phyloP scores from a whole-genome alignment of 345 rosid genomes.

The Arabidopsis suecica region DNA sequence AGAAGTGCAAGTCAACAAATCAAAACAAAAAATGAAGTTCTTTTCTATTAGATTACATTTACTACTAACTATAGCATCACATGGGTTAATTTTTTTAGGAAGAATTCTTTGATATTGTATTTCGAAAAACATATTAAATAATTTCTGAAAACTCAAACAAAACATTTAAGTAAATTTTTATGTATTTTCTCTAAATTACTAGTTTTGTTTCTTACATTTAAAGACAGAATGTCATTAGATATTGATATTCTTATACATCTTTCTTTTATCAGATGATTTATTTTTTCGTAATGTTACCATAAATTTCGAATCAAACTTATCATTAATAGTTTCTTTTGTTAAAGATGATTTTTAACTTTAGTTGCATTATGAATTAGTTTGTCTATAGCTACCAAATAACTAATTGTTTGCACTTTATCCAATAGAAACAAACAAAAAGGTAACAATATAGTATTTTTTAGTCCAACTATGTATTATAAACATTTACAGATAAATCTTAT shows the following conservation, averaged over 20 bases:
- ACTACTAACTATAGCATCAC: background rate
- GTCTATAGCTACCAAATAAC: background rate
- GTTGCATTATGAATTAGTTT: background rate
- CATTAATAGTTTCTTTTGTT: background rate
- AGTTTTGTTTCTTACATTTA: background rate
- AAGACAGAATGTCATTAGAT: background rate
- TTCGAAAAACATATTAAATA: background rate
- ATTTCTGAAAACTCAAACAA: background rate
- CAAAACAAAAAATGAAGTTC: background rate
- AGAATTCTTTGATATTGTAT: background rate
- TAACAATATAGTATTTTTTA: background rate
- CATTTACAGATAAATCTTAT: constrained; percentile 11
- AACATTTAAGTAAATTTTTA: background rate
- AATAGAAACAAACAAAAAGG: background rate
- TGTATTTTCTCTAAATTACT: background rate
- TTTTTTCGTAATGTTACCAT: background rate
- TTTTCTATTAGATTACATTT: background rate
- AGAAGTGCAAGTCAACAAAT: constrained; percentile 26
- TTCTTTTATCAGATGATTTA: background rate
- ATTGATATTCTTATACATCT: background rate
- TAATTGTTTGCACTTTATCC: background rate
- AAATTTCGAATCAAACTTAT: constrained; percentile 10
- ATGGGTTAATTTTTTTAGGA: background rate
- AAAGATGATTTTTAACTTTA: background rate
- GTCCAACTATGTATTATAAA: constrained; percentile 1